phyloP scores from a whole-genome alignment of 2,329 filamentous ascomycete species.

The Paraconiothyrium sp. region DNA sequence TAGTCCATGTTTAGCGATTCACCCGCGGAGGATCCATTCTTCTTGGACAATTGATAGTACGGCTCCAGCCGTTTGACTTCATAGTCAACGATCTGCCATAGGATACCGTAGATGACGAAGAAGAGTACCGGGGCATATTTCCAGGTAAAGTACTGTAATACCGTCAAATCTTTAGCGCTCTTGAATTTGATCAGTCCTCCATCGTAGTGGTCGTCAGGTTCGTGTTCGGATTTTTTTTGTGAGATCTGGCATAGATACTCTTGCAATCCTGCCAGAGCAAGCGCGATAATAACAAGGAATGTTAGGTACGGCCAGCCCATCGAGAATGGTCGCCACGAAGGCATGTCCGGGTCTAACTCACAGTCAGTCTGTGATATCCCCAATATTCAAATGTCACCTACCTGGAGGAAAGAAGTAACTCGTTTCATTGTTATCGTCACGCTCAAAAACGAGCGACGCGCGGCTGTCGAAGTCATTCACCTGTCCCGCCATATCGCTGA shows the following conservation, averaged over 20 bases:
- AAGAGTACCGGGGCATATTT: constrained; percentile 56
- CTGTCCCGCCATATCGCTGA: constrained; percentile 51
- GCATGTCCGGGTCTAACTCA: constrained; percentile 48
- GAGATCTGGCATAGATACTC: constrained; percentile 51
- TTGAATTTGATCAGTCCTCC: constrained; percentile 43
- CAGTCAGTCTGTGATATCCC: background rate
- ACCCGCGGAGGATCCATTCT: constrained; percentile 47
- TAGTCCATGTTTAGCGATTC: constrained; percentile 78
- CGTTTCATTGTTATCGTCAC: constrained; percentile 32
- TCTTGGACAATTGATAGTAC: constrained; percentile 56
- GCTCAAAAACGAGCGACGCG: constrained; percentile 34
- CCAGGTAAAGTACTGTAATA: constrained; percentile 48
- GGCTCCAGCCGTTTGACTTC: constrained; percentile 62
- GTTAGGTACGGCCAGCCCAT: constrained; percentile 51
- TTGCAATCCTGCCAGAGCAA: constrained; percentile 46
- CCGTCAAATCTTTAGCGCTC: constrained; percentile 38
- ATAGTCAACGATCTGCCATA: constrained; percentile 61
- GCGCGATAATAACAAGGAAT: constrained; percentile 45
- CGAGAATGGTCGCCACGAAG: constrained; percentile 50
- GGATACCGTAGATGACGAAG: constrained; percentile 59
- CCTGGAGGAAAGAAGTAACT: constrained; percentile 52
- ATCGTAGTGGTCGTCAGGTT: constrained; percentile 18
- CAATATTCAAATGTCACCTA: constrained; percentile 13
- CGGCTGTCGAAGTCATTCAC: constrained; percentile 45
- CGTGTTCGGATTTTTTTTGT: constrained; percentile 30